Base-by-base conservation (phyloP, 768 basidiomycete species). In the Hericium erinaceus region DNA sequence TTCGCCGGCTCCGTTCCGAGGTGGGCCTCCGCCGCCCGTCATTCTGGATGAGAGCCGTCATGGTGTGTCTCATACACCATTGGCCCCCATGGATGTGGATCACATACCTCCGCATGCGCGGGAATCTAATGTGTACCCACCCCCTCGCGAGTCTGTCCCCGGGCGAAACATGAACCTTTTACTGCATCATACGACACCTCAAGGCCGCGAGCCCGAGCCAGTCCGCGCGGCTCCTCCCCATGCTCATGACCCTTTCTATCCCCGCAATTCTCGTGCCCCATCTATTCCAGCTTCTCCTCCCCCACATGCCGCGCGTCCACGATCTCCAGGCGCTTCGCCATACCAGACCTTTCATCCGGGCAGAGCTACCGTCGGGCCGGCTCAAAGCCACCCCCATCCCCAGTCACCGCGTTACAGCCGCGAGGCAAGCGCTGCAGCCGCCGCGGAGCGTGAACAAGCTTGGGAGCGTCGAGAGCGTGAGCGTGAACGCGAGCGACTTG, bases 21-120 rank as follows among this genome's bases (percentile, higher is more conserved):
- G 89, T 38, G 87, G 89, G 2, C 86, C 88, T 2, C 90, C 89
- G 0, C 89, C 90, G 6, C 89, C 90, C 11, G 85, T 92, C 41
- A 78, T 88, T 54, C 71, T 92, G 9, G 89, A 91, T 59, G 90
- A 92, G 64, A 75, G 75, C 8, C 79, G 86, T n/a, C 87, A 88
- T 55, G 67, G 54, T 4, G 79, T 80, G 9, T 80, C 82, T 3
- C 87, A 88, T 60, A 81, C 86, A 0, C 85, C 80, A 2, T 75
- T 92, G 22, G 89, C 89, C 5, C 89, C 89, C 0, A 92, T 92
- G 89, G 79, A 71, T n/a, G 67, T 69, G 52, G 70, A 71, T 56
- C 62, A 71, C 40, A 67, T 58, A 24, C 68, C 68, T 10, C 71
- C 76, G 57, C 81, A 79, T 57, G 62, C 63, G 40, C 78, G 85